Conservation (phyloP, 495 filamentous ascomycete genomes). For the Penicillium parvum region DNA sequence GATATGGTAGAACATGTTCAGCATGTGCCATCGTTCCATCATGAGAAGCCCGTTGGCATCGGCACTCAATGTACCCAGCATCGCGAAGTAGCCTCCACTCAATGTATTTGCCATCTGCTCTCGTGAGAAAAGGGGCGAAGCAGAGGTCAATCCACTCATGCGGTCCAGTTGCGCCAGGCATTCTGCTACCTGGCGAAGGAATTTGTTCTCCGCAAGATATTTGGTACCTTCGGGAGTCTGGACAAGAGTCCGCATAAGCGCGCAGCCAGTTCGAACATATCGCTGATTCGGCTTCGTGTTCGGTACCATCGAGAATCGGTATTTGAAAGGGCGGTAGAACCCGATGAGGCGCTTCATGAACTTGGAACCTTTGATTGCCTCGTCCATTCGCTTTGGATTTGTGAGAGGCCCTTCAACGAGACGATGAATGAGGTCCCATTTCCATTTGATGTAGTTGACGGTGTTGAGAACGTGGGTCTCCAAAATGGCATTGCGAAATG, state of each 20-base stretch:
- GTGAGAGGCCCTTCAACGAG: conserved; percentile 90
- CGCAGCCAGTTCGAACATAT: conserved; percentile 85
- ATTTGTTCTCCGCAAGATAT: conserved; percentile 87
- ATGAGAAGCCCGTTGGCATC: conserved; percentile 79
- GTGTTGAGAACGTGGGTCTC: conserved; percentile 84
- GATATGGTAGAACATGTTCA: conserved; percentile 99
- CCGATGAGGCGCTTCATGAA: conserved; percentile 92
- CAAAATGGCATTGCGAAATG: conserved; percentile 78
- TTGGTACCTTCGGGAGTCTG: conserved; percentile 76
- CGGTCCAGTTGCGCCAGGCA: conserved; percentile 91
- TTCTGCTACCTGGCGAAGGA: conserved; percentile 88
- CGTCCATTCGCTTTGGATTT: conserved; percentile 88
- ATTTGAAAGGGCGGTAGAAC: conserved; percentile 96
- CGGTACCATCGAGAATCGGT: conserved; percentile 78
- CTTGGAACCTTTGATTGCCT: conserved; percentile 90
- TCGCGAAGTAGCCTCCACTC: conserved; percentile 87
- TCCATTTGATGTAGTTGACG: conserved; percentile 89
- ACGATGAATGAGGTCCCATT: conserved; percentile 86
- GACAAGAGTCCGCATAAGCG: conserved; percentile 77
- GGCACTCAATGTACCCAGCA: conserved; percentile 79
- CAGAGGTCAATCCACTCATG: conserved; percentile 84
- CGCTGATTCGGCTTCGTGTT: conserved; percentile 91
- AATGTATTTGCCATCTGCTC: conserved; percentile 79
- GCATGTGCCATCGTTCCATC: conserved; percentile 93
- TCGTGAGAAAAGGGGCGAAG: conserved; percentile 79